These are phyloP conservation scores for Kodamaea fukazawae DNA, from an alignment of 805 yeast species.

Conservation along the genomic window DNA sequence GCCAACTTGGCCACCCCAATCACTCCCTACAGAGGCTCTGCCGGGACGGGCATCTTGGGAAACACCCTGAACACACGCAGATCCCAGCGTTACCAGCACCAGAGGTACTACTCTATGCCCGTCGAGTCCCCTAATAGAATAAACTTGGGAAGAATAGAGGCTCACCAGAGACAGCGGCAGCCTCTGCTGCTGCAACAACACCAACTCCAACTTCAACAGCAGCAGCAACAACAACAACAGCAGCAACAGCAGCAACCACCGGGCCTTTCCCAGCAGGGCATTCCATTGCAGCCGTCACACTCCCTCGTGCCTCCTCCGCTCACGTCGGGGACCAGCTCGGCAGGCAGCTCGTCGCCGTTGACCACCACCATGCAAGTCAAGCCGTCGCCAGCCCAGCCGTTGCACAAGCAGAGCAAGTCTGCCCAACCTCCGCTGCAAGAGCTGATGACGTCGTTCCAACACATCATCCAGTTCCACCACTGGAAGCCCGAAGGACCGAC, in stretches of 20 bases:
- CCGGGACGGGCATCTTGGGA: conserved; percentile 9
- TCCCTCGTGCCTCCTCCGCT: conserved; percentile 5
- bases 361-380: conserved; percentile 41
- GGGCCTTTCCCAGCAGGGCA: neutral
- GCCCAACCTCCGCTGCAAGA: conserved; percentile 38
- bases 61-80: conserved; percentile 8
- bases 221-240: conserved; percentile 5
- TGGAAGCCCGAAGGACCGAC: conserved; percentile 47
- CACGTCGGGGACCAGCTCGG: neutral
- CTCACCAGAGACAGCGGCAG: conserved; percentile 3
- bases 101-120: conserved; percentile 45
- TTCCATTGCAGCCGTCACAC: neutral
- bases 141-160: conserved; percentile 3
- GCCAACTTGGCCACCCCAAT: conserved; percentile 44
- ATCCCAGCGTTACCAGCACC: conserved; percentile 24
- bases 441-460: conserved; percentile 47
- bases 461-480: conserved; percentile 55
- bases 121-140: conserved; percentile 18
- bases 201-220: conserved; percentile 5
- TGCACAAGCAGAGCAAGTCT: conserved; percentile 30
- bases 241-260: conserved; percentile 1
- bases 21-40: conserved; percentile 28
- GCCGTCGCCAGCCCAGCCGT: conserved; percentile 42
- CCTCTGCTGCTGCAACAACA: conserved; percentile 4
- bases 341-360: conserved; percentile 14